These are phyloP conservation scores for Arthrobotrys musiformis DNA, from an alignment of 2,329 filamentous ascomycete genomes.

Conservation along the genomic window DNA sequence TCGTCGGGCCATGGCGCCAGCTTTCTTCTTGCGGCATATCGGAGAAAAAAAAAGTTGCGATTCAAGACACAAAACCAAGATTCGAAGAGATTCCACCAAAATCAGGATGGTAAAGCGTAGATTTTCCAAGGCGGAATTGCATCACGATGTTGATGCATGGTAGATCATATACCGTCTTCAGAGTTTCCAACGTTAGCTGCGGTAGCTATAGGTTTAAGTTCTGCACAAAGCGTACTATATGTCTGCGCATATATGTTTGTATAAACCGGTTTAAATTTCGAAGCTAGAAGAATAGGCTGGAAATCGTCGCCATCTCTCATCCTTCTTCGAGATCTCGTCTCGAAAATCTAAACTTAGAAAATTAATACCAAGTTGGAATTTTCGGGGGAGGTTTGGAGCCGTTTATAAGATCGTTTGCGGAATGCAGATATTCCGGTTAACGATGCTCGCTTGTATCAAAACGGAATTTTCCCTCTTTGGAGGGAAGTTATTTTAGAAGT, in stretches of 20 bases:
- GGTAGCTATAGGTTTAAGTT: neutral
- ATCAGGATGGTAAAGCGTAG: neutral
- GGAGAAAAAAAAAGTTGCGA: neutral
- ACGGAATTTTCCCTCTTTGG: slow-evolving; percentile 21
- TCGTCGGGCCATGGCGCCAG: slow-evolving; percentile 32
- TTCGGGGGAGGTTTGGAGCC: neutral
- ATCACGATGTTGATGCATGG: slow-evolving; percentile 31
- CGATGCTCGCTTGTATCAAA: slow-evolving; percentile 7
- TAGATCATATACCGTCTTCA: neutral
- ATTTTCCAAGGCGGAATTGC: slow-evolving; percentile 26
- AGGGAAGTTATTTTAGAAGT: neutral
- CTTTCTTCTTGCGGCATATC: slow-evolving; percentile 34
- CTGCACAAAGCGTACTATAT: too few species aligned
- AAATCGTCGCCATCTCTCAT: neutral
- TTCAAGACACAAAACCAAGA: slow-evolving; percentile 1
- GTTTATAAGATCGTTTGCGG: slow-evolving; percentile 9
- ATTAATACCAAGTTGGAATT: neutral
- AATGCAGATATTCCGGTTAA: slow-evolving; percentile 6
- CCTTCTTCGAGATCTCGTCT: too few species aligned
- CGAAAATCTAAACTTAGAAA: slow-evolving; percentile 6
- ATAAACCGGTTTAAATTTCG: neutral
- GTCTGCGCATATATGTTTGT: too few species aligned
- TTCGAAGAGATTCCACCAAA: neutral
- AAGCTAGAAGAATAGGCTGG: slow-evolving; percentile 3
- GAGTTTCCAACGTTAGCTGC: neutral